Evolutionary conservation across 108 stramenopile genomes (phyloP).

Genomic region (Fragilaria crotonensis): DNA sequence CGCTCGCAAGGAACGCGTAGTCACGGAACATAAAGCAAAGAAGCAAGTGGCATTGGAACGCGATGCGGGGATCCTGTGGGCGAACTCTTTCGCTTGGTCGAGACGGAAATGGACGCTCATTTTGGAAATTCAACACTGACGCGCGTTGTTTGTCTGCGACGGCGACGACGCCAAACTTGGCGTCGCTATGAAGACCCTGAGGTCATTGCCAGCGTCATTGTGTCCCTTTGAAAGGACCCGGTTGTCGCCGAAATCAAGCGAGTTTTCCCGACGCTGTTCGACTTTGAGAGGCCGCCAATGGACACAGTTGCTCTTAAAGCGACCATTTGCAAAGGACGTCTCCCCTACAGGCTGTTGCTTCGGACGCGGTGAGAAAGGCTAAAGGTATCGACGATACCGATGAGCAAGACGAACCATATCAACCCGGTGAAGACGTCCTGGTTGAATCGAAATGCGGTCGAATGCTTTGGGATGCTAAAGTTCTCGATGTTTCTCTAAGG

Average conservation of each 20-base stretch:
- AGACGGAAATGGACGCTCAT: constrained; percentile 56
- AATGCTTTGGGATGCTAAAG: constrained; percentile 62
- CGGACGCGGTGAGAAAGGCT: too few relatives aligned
- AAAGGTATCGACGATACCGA: constrained; percentile 5
- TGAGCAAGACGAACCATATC: constrained; percentile 19
- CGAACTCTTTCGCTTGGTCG: constrained; percentile 63
- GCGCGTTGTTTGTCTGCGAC: constrained; percentile 53
- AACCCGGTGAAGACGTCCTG: constrained; percentile 60
- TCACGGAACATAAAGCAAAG: constrained; percentile 36
- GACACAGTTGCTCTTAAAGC: constrained; percentile 46
- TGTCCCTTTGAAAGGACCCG: constrained; percentile 52
- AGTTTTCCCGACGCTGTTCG: constrained; percentile 40
- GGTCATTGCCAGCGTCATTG: constrained; percentile 71
- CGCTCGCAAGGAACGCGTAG: constrained; percentile 50
- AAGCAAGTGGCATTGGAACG: constrained; percentile 29
- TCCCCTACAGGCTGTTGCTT: too few relatives aligned
- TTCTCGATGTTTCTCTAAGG: constrained; percentile 45
- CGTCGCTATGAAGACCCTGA: constrained; percentile 56
- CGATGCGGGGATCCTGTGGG: constrained; percentile 64
- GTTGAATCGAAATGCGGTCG: constrained; percentile 58
- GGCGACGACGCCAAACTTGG: constrained; percentile 26
- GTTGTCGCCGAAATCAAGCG: constrained; percentile 49
- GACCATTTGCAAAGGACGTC: constrained; percentile 16
- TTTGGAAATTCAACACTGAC: constrained; percentile 68
- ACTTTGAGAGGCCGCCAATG: constrained; percentile 45